Evolutionary conservation across 306 rosid species (phyloP).

Genomic region (Albizia julibrissin): DNA sequence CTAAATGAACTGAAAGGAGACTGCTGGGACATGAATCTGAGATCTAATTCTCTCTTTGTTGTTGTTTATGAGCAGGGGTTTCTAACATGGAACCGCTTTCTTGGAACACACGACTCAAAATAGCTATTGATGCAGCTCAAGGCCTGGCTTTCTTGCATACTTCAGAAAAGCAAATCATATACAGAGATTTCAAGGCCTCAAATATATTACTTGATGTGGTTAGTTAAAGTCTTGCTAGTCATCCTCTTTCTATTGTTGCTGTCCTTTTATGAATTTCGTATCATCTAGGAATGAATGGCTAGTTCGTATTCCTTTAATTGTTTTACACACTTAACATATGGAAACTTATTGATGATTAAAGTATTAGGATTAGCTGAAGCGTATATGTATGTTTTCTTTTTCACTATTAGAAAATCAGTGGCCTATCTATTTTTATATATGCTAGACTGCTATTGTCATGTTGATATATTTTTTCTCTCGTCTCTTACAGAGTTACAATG

Average conservation of each 20-base stretch:
- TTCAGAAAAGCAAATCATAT: conserved; percentile 70
- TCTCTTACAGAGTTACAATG: conserved; percentile 58
- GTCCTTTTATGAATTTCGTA: not conserved
- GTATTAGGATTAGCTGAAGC: not conserved
- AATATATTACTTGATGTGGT: conserved; percentile 88
- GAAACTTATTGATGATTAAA: not conserved
- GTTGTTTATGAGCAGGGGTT: conserved; percentile 47
- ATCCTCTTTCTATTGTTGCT: not conserved
- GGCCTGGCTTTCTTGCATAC: conserved; percentile 86
- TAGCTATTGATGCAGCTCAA: conserved; percentile 85
- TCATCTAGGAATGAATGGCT: not conserved
- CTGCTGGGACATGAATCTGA: not conserved
- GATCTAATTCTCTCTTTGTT: not conserved
- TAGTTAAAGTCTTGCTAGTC: conserved; percentile 23
- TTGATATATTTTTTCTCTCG: not conserved
- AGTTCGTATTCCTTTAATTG: not conserved
- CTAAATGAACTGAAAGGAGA: conserved; percentile 33
- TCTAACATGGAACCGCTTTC: conserved; percentile 66
- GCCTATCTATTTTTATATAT: not conserved
- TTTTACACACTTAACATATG: not conserved
- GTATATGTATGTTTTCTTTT: not conserved
- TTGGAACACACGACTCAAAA: conserved; percentile 72
- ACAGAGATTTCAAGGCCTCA: conserved; percentile 91
- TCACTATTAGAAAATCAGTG: not conserved
- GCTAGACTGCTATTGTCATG: not conserved